Base-by-base conservation (phyloP, 306 rosid genomes). In the Lathyrus tuberosus region DNA sequence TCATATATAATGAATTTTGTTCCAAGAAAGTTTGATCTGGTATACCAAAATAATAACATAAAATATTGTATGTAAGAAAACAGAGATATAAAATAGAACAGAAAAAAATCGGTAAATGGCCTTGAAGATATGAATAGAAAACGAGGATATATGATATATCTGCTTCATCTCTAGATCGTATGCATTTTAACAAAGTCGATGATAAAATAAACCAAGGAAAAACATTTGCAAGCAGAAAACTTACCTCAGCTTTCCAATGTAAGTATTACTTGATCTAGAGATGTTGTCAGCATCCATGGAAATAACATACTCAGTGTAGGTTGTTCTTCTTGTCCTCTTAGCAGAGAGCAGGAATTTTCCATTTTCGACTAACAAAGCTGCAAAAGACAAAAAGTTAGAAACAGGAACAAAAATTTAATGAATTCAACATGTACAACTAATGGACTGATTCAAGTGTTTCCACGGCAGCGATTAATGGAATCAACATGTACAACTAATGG, bases 341-440 rank as follows among this genome's bases (percentile, higher is more conserved):
- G 97, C 97, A 63, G 97, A 91, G 46, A 91, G 96, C 70, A 91
- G 97, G 80, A 91, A 91, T 38, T 91, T 91, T 64, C 97, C 97
- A 80, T 88, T 91, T 67, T 91, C 97, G 72, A 86, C 97, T 28
- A 88, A 81, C 84, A 91, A 84, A 76, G 84, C 97, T 91, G 88
- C 84, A 71, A 74, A 8, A 62, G 44, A 6, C 46, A 41, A 57
- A 20, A 46, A 6, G 60, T 38, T 15, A 16, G 35, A 42, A 47
- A 53, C 9, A 5, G n/a, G 60, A 53, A 22, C 9, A 35, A 24
- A 62, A 48, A 15, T 6, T 5, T 8, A 77, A 31, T 6, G 41
- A n/a, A 54, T 28, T 66, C 54, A 10, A 12, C 48, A 15, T 48
- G 30, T 30, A 49, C 18, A 33, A 33, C 6, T 31, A 31, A 31